phyloP scores from a whole-genome alignment of 2,329 filamentous ascomycete species.

The Alternaria dauci region DNA sequence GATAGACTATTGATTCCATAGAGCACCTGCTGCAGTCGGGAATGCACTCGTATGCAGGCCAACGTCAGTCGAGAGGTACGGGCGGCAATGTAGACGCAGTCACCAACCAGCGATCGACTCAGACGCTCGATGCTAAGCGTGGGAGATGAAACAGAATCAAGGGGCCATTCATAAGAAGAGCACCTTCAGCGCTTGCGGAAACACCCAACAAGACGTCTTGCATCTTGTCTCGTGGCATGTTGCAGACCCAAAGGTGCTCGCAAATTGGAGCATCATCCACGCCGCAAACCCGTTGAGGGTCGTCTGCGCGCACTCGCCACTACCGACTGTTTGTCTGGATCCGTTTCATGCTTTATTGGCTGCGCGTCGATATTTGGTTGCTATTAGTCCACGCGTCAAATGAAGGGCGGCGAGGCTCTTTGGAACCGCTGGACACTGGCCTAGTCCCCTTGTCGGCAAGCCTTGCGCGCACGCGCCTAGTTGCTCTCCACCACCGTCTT shows the following conservation, averaged over 20 bases:
- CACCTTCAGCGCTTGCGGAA: slow-evolving; percentile 42
- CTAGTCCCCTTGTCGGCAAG: slow-evolving; percentile 41
- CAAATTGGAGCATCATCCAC: slow-evolving; percentile 12
- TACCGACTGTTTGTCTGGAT: neutral
- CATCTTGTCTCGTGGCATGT: slow-evolving; percentile 21
- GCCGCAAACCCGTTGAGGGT: slow-evolving; percentile 25
- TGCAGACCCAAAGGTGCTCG: neutral
- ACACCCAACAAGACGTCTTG: slow-evolving; percentile 16
- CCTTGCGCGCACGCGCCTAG: slow-evolving; percentile 43
- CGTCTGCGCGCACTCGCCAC: slow-evolving; percentile 14
- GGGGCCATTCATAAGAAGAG: slow-evolving; percentile 35
- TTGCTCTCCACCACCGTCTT: slow-evolving; percentile 28
- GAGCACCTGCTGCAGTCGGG: slow-evolving; percentile 7
- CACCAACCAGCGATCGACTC: slow-evolving; percentile 22
- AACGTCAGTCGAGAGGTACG: slow-evolving; percentile 14
- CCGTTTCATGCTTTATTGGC: slow-evolving; percentile 7
- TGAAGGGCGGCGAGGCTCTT: slow-evolving; percentile 13
- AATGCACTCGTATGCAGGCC: slow-evolving; percentile 2
- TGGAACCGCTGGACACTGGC: slow-evolving; percentile 23
- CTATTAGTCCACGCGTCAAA: slow-evolving; percentile 13
- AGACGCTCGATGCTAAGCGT: slow-evolving; percentile 33
- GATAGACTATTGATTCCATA: neutral
- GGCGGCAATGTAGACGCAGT: slow-evolving; percentile 23
- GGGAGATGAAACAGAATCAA: slow-evolving; percentile 40
- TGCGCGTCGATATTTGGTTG: slow-evolving; percentile 5